phyloP scores from a whole-genome alignment of 495 filamentous ascomycete species.

The Bathelium albidoporum region DNA sequence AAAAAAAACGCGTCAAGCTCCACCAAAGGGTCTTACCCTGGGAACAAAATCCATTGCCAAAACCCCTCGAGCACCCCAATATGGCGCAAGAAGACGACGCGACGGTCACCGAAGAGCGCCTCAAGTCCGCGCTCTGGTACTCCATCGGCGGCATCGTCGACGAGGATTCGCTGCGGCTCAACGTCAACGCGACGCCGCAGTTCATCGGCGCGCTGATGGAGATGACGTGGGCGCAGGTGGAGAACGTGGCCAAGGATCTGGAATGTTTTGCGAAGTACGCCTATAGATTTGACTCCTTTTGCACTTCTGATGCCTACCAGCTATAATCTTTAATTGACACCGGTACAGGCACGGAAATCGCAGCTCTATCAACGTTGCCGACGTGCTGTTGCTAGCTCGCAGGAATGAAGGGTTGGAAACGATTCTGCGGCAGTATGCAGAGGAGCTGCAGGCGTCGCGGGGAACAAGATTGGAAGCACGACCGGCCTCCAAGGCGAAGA shows the following conservation, averaged over 20 bases:
- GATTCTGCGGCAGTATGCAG: slow-evolving; percentile 22
- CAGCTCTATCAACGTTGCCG: slow-evolving; percentile 66
- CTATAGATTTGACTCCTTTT: neutral
- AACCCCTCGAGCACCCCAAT: neutral
- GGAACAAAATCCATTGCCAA: no score
- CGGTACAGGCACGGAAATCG: slow-evolving; percentile 75
- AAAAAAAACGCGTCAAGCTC: no score
- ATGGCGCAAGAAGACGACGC: slow-evolving; percentile 6
- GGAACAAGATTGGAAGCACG: neutral
- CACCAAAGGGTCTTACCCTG: neutral
- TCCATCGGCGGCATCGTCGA: slow-evolving; percentile 83
- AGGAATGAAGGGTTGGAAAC: slow-evolving; percentile 69
- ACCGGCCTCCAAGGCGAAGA: neutral
- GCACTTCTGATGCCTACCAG: neutral
- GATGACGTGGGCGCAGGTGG: slow-evolving; percentile 83
- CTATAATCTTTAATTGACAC: no score
- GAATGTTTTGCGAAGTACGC: slow-evolving; percentile 54
- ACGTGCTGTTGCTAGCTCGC: slow-evolving; percentile 77
- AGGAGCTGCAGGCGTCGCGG: slow-evolving; percentile 18
- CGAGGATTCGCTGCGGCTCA: slow-evolving; percentile 63
- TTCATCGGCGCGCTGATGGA: slow-evolving; percentile 91
- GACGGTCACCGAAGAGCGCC: slow-evolving; percentile 43
- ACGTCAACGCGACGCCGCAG: slow-evolving; percentile 83
- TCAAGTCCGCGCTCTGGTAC: slow-evolving; percentile 93
- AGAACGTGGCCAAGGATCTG: slow-evolving; percentile 36